These are phyloP conservation scores for Diaporthe sp. DNA, from an alignment of 2,329 filamentous ascomycete species.

Conservation along the genomic window DNA sequence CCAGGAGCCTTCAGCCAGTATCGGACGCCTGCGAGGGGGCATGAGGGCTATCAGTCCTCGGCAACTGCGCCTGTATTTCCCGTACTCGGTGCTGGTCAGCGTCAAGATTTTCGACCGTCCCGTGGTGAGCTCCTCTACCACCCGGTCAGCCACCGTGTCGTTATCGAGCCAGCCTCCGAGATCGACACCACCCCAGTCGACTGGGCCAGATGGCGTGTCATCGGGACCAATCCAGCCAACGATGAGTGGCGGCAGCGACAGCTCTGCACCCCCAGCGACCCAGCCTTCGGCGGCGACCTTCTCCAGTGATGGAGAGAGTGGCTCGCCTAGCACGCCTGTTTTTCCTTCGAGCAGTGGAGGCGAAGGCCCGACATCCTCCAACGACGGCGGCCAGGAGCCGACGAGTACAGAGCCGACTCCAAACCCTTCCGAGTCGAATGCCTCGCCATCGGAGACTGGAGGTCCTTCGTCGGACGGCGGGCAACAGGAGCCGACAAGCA, in stretches of 20 bases:
- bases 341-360: too few species aligned
- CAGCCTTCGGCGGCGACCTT: neutral
- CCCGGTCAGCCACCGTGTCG: neutral
- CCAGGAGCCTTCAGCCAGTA: neutral
- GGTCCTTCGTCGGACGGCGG: neutral
- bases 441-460: neutral
- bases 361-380: neutral
- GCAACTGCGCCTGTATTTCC: neutral
- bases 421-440: neutral
- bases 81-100: neutral
- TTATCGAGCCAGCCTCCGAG: neutral
- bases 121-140: neutral
- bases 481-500: neutral
- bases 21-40: neutral
- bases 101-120: neutral
- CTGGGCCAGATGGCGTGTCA: neutral
- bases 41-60: neutral
- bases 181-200: neutral
- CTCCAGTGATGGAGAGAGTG: neutral
- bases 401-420: neutral
- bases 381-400: neutral
- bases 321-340: neutral
- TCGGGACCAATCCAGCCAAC: neutral
- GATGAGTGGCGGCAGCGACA: neutral
- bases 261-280: neutral